Evolutionary conservation across 2,329 filamentous ascomycete species (phyloP), one percentile per base, ranked within the genome.

Genomic region (Bimuria novae-zelandiae): DNA sequence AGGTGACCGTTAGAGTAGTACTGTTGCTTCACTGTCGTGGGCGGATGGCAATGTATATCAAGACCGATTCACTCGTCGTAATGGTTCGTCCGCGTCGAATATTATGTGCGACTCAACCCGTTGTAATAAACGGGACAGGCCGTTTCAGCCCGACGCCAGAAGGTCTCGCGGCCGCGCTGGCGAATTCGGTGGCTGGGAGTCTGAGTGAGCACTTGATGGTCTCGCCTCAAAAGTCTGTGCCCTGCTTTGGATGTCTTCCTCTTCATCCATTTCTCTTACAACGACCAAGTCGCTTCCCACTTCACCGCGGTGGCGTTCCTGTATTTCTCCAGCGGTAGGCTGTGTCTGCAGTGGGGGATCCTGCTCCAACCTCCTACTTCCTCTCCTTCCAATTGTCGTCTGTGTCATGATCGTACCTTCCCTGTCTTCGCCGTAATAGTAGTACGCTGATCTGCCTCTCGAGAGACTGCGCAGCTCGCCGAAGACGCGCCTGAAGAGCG

Each of bases 401-500:
- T 47, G 43, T 16, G 50, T 39, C 44, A 54, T 40, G n/a, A 37
- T 23, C 6, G 42, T 47, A 8, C 47, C 43, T n/a, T 39, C 17
- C 46, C 46, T 36, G 16, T 47, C 56, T 7, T 52, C 52, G 12
- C 54, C 58, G 33, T 62, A 62, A 30, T 61, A 61, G 45, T 61
- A 61, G 29, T 60, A 63, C n/a, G 58, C 40, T 22, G 21, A 49
- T 27, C 49, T 45, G 4, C 51, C 51, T 25, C 49, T 40, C 2
- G 42, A 51, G 8, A 55, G 42, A n/a, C 53, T 36, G 10, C 47
- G 42, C 2, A 65, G 22, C 32, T 53, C 52, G 12, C 51, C 50
- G 33, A 65, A 61, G 12, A 60, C 33, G 19, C 49, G 47, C 35
- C 57, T 56, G 48, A 65, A 49, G 5, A 65, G 49, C 3, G 63